Percentiles rank a stretch among this genome's conserved stretches.
Conservation (phyloP, 2,329 filamentous ascomycete genomes). For the Fusarium coffeatum region DNA sequence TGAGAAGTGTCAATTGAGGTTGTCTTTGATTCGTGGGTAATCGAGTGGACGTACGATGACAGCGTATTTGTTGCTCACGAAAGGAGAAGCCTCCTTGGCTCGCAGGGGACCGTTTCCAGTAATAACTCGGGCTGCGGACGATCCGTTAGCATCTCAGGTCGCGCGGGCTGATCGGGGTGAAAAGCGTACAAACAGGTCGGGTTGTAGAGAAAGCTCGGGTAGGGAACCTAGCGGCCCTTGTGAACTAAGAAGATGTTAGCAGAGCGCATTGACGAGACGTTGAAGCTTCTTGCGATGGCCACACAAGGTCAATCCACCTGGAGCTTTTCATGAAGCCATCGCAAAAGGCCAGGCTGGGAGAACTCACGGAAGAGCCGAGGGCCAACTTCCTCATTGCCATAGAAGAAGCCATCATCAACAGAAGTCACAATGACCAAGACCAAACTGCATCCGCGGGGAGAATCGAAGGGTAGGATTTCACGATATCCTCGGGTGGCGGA, state of each 20-base stretch:
- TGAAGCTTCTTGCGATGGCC: constrained; percentile 26
- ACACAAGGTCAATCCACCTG: not conserved
- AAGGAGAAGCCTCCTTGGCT: constrained; percentile 91
- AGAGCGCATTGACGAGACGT: constrained; percentile 14
- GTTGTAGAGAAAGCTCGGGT: constrained; percentile 88
- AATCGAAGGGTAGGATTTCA: constrained; percentile 40
- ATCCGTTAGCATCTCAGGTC: constrained; percentile 34
- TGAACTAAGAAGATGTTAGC: constrained; percentile 63
- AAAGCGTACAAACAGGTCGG: constrained; percentile 75
- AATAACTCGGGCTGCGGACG: constrained; percentile 78
- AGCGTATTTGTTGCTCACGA: constrained; percentile 89
- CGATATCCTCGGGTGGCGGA: constrained; percentile 42
- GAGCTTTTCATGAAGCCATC: constrained; percentile 21
- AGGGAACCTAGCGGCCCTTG: constrained; percentile 71
- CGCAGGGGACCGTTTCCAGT: constrained; percentile 81
- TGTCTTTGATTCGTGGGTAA: constrained; percentile 3
- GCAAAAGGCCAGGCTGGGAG: constrained; percentile 31
- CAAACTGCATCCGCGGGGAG: constrained; percentile 50
- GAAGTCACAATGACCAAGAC: constrained; percentile 44
- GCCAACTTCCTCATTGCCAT: constrained; percentile 73
- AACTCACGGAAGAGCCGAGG: constrained; percentile 66
- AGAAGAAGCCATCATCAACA: constrained; percentile 68
- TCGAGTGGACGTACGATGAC: constrained; percentile 77
- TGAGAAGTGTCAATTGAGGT: constrained; percentile 53
- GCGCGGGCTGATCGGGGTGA: not conserved